Evolutionary conservation across 1,284 basidiomycete genomes (phyloP).

Genomic region (Apiotrichum akiyoshidainum): DNA sequence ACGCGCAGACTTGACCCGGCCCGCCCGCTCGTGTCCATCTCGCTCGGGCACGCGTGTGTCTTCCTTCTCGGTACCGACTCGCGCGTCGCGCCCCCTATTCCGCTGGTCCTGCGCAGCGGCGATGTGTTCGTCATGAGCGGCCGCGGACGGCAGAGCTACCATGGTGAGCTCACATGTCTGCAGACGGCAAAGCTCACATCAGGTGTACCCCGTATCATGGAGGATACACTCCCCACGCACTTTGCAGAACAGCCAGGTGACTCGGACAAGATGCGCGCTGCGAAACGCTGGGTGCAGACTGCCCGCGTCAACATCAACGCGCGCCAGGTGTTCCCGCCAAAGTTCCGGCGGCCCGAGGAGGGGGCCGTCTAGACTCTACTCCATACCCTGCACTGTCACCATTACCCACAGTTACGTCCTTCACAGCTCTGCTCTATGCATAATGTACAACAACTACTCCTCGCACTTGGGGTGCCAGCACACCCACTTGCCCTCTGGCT

Average conservation of each 20-base stretch:
- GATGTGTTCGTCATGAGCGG: constrained; percentile 92
- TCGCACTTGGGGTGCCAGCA: constrained; percentile 3
- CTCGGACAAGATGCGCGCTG: constrained; percentile 52
- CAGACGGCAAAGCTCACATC: neutral
- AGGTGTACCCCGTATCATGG: constrained; percentile 85
- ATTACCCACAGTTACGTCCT: too few species aligned
- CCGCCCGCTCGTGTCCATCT: constrained; percentile 80
- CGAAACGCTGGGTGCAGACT: constrained; percentile 55
- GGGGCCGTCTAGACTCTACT: neutral
- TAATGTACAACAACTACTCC: neutral
- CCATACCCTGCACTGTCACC: too few species aligned
- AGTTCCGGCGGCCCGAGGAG: constrained; percentile 10
- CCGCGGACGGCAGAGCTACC: constrained; percentile 73
- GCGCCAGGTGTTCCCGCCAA: constrained; percentile 62
- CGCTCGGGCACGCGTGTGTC: constrained; percentile 80
- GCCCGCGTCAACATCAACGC: constrained; percentile 78
- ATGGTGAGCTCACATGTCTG: constrained; percentile 57
- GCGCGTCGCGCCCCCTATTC: constrained; percentile 68
- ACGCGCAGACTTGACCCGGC: constrained; percentile 60
- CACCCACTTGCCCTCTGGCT: neutral
- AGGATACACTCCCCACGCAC: constrained; percentile 67
- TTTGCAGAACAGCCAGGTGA: constrained; percentile 49
- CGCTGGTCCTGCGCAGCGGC: constrained; percentile 78
- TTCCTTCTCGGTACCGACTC: constrained; percentile 83
- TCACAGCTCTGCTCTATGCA: neutral